A percentile compares a stretch with the other conserved stretches of the same genome.
phyloP scores from a whole-genome alignment of 2,329 filamentous ascomycete species.

The Penicillium griseofulvum region DNA sequence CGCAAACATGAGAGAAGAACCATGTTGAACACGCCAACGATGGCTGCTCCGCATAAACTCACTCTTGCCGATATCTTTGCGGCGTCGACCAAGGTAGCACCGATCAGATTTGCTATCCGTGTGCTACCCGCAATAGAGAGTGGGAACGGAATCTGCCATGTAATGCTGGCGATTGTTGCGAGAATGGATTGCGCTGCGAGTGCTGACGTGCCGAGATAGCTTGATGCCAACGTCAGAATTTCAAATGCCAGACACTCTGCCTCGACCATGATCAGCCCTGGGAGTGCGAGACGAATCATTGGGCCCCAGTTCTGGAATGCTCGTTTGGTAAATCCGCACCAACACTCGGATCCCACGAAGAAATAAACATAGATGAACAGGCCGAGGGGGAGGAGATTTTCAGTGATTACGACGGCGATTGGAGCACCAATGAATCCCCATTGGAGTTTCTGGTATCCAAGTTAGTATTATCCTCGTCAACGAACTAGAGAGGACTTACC shows the following conservation, averaged over 20 bases:
- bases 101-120: conserved; percentile 86
- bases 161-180: conserved; percentile 71
- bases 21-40: conserved; percentile 79
- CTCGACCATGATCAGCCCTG: conserved; percentile 89
- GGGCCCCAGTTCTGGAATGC: conserved; percentile 73
- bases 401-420: conserved; percentile 71
- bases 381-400: conserved; percentile 70
- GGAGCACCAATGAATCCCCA: conserved; percentile 77
- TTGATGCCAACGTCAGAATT: conserved; percentile 77
- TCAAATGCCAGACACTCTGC: conserved; percentile 94
- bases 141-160: conserved; percentile 90
- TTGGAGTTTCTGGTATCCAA: conserved; percentile 44
- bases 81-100: conserved; percentile 75
- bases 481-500: conserved; percentile 45
- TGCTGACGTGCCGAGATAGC: conserved; percentile 72
- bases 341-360: conserved; percentile 70
- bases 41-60: conserved; percentile 62
- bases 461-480: conserved; percentile 1
- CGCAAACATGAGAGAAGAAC: conserved; percentile 66
- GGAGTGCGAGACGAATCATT: conserved; percentile 84
- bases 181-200: conserved; percentile 88
- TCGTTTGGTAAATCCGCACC: conserved; percentile 72
- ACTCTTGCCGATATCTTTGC: conserved; percentile 80
- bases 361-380: conserved; percentile 72
- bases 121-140: conserved; percentile 86